Evolutionary conservation across 352 stramenopile species (phyloP), one percentile per base, ranked within the genome.

Genomic region (Phytophthora nicotianae): DNA sequence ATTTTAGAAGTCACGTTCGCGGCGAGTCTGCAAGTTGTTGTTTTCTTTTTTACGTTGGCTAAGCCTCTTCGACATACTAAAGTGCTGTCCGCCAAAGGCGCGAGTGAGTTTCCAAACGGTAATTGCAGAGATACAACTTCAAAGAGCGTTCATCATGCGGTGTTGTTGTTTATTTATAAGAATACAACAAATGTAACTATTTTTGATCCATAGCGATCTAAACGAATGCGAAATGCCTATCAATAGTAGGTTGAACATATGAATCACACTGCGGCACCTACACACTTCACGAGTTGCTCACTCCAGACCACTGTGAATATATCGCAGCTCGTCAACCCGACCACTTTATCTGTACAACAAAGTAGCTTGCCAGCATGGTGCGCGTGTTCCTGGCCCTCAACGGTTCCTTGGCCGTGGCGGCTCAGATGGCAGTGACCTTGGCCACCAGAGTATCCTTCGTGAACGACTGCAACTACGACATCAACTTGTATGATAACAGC

Each of bases 401-500:
- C 43, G 63, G 55, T 10, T 68, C 68, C 4, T 27, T 77, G 14
- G 64, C 48, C 50, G 58, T 78, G 16, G 62, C 55, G 38, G 68
- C 52, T 16, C 63, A 70, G 0, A 48, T 70, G 50, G 58, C 61
- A 2, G 55, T 75, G 32, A 67, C 60, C 5, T 58, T 79, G 47
- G 64, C 62, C 50, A 76, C 64, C 20, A 71, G 55, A 17, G 50
- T 74, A 35, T 62, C 64, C 14, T 75, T 78, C 48, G 62, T 75
- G 38, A 88, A 86, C 58, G 43, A 68, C 41, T 88, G 79, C 61
- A 37, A 63, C 41, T 80, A 74, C 64, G 46, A 71, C 24, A 75
- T 86, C 65, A 63, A 74, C 13, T 52, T 86, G 2, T 84, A 69
- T 58, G 79, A 88, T 67, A 86, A 86, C 69, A 63, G 57, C 32